phyloP scores from a whole-genome alignment of 2,329 filamentous ascomycete genomes.

The Fusarium hainanense region DNA sequence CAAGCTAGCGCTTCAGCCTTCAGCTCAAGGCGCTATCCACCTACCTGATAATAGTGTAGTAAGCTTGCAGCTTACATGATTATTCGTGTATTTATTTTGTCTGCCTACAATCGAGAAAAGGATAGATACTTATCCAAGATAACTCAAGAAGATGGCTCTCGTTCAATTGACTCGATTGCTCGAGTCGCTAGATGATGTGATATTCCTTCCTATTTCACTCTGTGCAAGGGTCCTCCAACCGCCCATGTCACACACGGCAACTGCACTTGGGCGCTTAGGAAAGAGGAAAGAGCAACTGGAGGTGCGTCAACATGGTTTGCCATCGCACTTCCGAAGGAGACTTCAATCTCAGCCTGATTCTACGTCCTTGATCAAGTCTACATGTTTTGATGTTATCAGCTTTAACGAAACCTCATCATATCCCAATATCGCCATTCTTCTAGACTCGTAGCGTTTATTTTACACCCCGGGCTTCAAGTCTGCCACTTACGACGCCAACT shows the following conservation, averaged over 20 bases:
- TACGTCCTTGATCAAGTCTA: neutral
- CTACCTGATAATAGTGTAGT: neutral
- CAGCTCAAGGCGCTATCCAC: neutral
- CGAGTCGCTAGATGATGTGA: neutral
- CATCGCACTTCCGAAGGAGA: neutral
- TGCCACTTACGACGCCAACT: neutral
- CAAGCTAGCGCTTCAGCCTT: neutral
- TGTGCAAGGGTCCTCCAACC: slow-evolving; percentile 16
- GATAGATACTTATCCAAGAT: neutral
- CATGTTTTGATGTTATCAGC: neutral
- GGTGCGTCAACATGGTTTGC: neutral
- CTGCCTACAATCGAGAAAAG: neutral
- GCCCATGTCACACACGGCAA: slow-evolving; percentile 24
- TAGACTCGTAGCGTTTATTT: neutral
- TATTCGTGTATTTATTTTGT: neutral
- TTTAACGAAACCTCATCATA: neutral
- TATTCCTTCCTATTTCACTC: neutral
- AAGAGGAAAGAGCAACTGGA: slow-evolving; percentile 11
- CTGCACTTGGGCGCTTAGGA: slow-evolving; percentile 16
- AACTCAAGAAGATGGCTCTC: neutral
- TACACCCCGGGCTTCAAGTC: neutral
- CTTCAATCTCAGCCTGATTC: neutral
- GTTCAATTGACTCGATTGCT: neutral
- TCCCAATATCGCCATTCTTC: neutral
- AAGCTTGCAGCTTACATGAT: neutral